Evolutionary conservation across 1,284 basidiomycete species (phyloP).

Genomic region (Thelephora terrestris): DNA sequence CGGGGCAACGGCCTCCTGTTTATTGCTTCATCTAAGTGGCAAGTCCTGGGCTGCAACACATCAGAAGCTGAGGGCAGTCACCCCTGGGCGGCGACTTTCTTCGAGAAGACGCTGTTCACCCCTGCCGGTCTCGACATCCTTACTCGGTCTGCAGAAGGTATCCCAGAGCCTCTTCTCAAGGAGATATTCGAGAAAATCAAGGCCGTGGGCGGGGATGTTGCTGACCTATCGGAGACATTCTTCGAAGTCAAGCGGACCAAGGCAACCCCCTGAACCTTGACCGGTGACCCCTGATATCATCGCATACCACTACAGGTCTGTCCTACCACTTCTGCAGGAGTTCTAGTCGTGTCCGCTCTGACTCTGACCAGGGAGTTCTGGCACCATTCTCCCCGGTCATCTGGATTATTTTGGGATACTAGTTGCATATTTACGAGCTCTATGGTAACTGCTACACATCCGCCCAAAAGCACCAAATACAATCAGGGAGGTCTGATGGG

Average conservation of each 20-base stretch:
- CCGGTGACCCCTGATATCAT: neutral
- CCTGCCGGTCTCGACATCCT: conserved; percentile 41
- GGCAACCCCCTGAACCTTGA: neutral
- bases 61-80: conserved; percentile 8
- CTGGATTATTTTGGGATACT: neutral
- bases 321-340: too few species aligned
- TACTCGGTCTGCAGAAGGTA: conserved; percentile 20
- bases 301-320: too few species aligned
- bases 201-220: conserved; percentile 14
- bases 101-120: conserved; percentile 42
- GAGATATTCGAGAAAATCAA: conserved; percentile 11
- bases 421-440: neutral
- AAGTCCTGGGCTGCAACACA: conserved; percentile 31
- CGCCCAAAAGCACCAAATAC: conserved; percentile 1
- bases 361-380: too few species aligned
- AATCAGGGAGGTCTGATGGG: neutral
- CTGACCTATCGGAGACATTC: conserved; percentile 11
- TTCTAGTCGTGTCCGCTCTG: too few species aligned
- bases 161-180: conserved; percentile 16
- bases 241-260: conserved; percentile 13
- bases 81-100: conserved; percentile 40
- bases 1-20: conserved; percentile 32
- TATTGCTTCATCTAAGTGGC: conserved; percentile 36
- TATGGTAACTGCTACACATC: neutral
- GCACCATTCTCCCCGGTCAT: neutral